Base-by-base conservation (phyloP, 1,284 basidiomycete species). In the Apiotrichum mycotoxinovorans region DNA sequence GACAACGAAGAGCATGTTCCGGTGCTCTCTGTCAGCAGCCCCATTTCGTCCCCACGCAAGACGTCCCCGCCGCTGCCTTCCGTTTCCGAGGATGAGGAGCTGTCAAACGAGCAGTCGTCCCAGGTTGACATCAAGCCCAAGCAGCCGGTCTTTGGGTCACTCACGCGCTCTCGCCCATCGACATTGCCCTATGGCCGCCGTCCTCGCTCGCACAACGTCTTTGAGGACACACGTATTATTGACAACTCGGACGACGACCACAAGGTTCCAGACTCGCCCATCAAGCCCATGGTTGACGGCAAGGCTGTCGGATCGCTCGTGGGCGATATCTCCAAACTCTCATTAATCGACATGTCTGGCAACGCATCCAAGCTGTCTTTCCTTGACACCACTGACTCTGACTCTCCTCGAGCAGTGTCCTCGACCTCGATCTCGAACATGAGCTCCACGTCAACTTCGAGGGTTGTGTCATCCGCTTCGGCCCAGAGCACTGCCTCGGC, bases 241-340 rank as follows among this genome's bases (percentile, higher is more conserved):
- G 57, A 55, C 34, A 44, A 42, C 20, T 48, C 49, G 22, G 49
- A 51, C 17, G 35, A 40, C 15, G 54, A 47, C 26, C 35, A 35
- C 27, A 41, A 44, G 46, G 26, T n/a, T 14, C n/a, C 46, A 7
- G 43, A 26, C 15, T 48, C 46, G n/a, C 46, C 46, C 15, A 27
- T 14, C 33, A 48, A 48, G 33, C 46, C 33, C 14, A 48, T 48
- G 46, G 33, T 37, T 3, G 46, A 48, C 2, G 46, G 46, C 46
- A 48, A 48, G 26, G 33, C 34, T 8, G 33, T 48, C 14, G n/a
- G 30, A 8, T 22, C 33, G 4, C 46, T 48, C 17, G 22, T n/a
- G 9, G 33, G 46, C 46, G 33, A 23, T 20, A 48, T 48, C 9
- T 48, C 38, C 37, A 50, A 40, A 12, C 25, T 50, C 18, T 50